Evolutionary conservation across 2,329 filamentous ascomycete species (phyloP), one percentile per base, ranked within the genome.

Genomic region (Xylaria sp.): DNA sequence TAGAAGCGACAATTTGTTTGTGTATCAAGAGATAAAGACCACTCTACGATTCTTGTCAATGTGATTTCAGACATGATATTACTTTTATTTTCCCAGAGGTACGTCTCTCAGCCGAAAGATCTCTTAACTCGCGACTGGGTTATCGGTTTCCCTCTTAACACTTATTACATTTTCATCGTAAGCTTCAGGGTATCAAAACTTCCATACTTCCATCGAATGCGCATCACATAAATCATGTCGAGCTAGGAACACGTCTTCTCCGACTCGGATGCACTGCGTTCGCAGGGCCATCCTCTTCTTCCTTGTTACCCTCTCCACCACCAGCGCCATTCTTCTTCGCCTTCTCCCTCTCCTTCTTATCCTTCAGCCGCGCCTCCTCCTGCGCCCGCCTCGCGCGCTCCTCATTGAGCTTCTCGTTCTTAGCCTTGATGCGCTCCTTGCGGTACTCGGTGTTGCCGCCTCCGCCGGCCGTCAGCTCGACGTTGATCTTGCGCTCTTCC

Each of bases 381-480:
- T 81, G 76, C 33, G 82, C 80, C 37, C 83, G 76, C 68, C 82
- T 78, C 47, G 76, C 72, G 43, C 84, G 80, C 76, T 86, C 83
- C 72, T 91, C 92, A 69, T 92, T 86, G 52, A 97, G 84, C 79
- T 94, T 94, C 72, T 85, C 82, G 80, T 98, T 97, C 85, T 97
- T 97, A 61, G 84, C 84, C 72, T 86, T 83, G 76, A 98, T 92
- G 80, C 94, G 95, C 61, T 89, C 84, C 73, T 85, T 87, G 67
- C 94, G 84, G 60, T 83, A 79, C 67, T 88, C 83, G 47, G 87
- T 92, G 76, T 93, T 96, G 65, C 89, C 89, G 63, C 94, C 94
- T 42, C 94, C 94, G 54, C 94, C 94, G 62, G 91, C 94, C 85
- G 93, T 97, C 69, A 98, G 79, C 79, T 97, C 94, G 25, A 97